Conservation (phyloP, 2,329 filamentous ascomycete species). For the Sporothrix sp. region DNA sequence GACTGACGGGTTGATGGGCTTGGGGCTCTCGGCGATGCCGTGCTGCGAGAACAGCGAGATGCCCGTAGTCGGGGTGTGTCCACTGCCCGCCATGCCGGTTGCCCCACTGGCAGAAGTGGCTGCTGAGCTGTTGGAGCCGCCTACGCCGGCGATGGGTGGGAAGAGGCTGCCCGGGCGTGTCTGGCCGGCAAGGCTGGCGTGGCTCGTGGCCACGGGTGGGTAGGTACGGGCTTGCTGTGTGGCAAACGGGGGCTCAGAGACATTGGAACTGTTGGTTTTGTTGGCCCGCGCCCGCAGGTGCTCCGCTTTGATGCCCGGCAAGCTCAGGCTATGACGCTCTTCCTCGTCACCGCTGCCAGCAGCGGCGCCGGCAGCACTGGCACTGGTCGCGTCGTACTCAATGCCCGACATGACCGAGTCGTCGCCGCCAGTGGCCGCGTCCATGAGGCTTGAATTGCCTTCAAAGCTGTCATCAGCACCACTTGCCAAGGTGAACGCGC, state of each 20-base stretch:
- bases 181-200: slow-evolving; percentile 39
- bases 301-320: slow-evolving; percentile 64
- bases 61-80: slow-evolving; percentile 21
- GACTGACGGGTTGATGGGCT: slow-evolving; percentile 58
- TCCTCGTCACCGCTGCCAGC: slow-evolving; percentile 41
- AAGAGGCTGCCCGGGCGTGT: slow-evolving; percentile 48
- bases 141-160: slow-evolving; percentile 50
- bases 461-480: slow-evolving; percentile 24
- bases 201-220: slow-evolving; percentile 27
- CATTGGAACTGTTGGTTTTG: not conserved
- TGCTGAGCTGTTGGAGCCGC: slow-evolving; percentile 3
- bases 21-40: slow-evolving; percentile 77
- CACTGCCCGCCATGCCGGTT: not conserved
- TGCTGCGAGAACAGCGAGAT: slow-evolving; percentile 55
- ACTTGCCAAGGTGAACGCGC: slow-evolving; percentile 64
- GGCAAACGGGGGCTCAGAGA: not conserved
- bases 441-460: slow-evolving; percentile 18
- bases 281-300: slow-evolving; percentile 45
- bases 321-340: slow-evolving; percentile 53
- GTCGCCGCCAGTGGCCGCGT: slow-evolving; percentile 28
- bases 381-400: slow-evolving; percentile 37
- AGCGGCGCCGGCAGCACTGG: not conserved
- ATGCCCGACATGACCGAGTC: slow-evolving; percentile 49
- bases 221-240: slow-evolving; percentile 1
- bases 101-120: not conserved